Conservation (phyloP, 2,329 filamentous ascomycete species). For the Beauveria pseudobassiana region DNA sequence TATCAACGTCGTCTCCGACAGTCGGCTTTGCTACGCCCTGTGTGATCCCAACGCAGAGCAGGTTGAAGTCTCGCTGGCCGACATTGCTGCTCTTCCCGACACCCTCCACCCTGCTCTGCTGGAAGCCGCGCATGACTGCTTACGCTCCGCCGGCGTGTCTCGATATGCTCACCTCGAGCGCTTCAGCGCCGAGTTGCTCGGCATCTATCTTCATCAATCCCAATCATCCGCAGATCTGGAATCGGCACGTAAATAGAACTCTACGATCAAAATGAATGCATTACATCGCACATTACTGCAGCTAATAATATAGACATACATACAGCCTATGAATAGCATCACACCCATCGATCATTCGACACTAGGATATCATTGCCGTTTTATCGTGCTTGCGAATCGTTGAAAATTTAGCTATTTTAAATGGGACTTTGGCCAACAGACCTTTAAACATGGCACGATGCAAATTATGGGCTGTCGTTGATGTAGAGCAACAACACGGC, state of each 20-base stretch:
- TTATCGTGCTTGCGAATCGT: too few species aligned
- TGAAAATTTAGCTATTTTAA: too few species aligned
- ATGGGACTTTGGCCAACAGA: too few species aligned
- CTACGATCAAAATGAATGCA: neutral
- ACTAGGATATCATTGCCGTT: neutral
- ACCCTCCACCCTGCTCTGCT: slow-evolving; percentile 2
- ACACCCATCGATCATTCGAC: neutral
- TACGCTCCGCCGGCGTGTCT: slow-evolving; percentile 1
- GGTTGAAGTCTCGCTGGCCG: slow-evolving; percentile 5
- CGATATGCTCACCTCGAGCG: slow-evolving; percentile 9
- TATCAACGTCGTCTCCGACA: slow-evolving; percentile 1
- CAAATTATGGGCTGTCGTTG: too few species aligned
- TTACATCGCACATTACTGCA: neutral
- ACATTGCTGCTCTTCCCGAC: neutral
- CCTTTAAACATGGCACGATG: too few species aligned
- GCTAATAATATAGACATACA: slow-evolving; percentile 4
- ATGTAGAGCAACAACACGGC: too few species aligned
- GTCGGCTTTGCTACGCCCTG: neutral
- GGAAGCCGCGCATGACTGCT: neutral
- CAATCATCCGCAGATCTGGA: neutral
- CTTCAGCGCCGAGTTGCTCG: slow-evolving; percentile 7
- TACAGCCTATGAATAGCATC: neutral
- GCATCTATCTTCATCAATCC: slow-evolving; percentile 9
- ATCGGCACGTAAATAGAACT: neutral
- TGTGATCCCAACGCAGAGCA: neutral